These are phyloP conservation scores for Podaxis sp. DNA, from an alignment of 768 basidiomycete genomes.

Conservation along the genomic window DNA sequence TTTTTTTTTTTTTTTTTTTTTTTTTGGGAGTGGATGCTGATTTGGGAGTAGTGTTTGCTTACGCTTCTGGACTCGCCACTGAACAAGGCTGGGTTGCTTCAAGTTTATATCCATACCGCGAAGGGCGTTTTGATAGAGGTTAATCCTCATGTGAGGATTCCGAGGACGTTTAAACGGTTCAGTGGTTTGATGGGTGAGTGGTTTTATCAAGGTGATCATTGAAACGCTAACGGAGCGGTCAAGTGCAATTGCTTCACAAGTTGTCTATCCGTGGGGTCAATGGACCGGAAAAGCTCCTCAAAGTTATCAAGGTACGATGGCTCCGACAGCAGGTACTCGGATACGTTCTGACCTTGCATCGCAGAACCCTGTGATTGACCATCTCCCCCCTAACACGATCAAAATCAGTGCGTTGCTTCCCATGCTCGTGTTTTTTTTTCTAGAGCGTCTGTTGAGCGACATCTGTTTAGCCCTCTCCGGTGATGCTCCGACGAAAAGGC, in stretches of 20 bases:
- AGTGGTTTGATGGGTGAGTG: constrained; percentile 92
- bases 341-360: constrained; percentile 5
- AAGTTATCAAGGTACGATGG: constrained; percentile 82
- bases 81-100: constrained; percentile 94
- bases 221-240: not conserved
- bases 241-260: constrained; percentile 96
- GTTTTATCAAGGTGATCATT: not conserved
- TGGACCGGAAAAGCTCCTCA: constrained; percentile 93
- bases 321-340: not conserved
- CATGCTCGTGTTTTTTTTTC: not conserved
- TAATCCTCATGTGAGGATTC: constrained; percentile 96
- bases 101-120: constrained; percentile 97
- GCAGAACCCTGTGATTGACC: constrained; percentile 91
- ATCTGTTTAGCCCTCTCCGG: constrained; percentile 72
- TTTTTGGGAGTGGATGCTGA: constrained; percentile 1
- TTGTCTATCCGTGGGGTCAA: constrained; percentile 94
- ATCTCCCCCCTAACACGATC: constrained; percentile 91
- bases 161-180: constrained; percentile 97
- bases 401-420: constrained; percentile 75
- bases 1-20: not conserved
- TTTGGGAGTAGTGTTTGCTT: constrained; percentile 69
- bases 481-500: constrained; percentile 75
- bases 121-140: constrained; percentile 97
- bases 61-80: constrained; percentile 96
- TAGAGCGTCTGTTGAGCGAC: not conserved